A percentile compares a stretch with the other conserved stretches of the same genome.
Conservation (phyloP, 352 stramenopile genomes). For the Aphanomyces invadans region DNA sequence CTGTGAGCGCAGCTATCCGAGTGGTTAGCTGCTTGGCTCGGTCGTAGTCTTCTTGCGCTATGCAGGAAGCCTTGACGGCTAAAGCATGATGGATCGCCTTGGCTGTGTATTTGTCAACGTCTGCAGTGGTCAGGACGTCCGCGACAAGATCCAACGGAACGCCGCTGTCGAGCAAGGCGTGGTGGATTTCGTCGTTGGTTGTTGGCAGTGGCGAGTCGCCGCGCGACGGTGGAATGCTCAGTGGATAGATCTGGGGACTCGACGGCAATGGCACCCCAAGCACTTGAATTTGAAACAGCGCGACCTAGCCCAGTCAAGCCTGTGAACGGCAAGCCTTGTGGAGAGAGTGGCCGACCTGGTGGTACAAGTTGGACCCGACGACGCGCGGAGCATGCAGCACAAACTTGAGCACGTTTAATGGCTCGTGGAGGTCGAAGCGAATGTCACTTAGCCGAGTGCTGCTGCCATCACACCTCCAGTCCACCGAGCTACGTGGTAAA, state of each 20-base stretch:
- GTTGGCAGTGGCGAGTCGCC: too few species aligned
- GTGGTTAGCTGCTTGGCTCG: background rate
- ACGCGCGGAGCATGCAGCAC: slow-evolving; percentile 1
- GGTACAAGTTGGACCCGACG: background rate
- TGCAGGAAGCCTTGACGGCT: slow-evolving; percentile 7
- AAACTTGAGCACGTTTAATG: slow-evolving; percentile 19
- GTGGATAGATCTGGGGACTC: background rate
- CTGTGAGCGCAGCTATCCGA: slow-evolving; percentile 4
- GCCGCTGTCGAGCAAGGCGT: slow-evolving; percentile 14
- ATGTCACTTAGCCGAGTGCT: background rate
- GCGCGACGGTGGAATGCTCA: too few species aligned
- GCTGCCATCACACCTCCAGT: background rate
- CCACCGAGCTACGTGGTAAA: slow-evolving; percentile 8
- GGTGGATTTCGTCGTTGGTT: background rate
- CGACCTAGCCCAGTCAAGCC: slow-evolving; percentile 10
- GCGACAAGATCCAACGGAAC: slow-evolving; percentile 6
- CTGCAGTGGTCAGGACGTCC: background rate
- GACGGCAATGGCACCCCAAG: background rate
- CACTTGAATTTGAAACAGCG: slow-evolving; percentile 15
- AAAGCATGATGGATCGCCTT: slow-evolving; percentile 6
- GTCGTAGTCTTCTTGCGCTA: slow-evolving; percentile 10
- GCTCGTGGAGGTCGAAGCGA: slow-evolving; percentile 17
- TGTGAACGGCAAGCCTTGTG: background rate
- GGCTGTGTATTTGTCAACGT: slow-evolving; percentile 17
- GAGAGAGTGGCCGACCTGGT: slow-evolving; percentile 18